Percentiles rank a stretch among this genome's conserved stretches.
Evolutionary conservation across 768 basidiomycete genomes (phyloP).

Genomic region (Russula dissimulans): DNA sequence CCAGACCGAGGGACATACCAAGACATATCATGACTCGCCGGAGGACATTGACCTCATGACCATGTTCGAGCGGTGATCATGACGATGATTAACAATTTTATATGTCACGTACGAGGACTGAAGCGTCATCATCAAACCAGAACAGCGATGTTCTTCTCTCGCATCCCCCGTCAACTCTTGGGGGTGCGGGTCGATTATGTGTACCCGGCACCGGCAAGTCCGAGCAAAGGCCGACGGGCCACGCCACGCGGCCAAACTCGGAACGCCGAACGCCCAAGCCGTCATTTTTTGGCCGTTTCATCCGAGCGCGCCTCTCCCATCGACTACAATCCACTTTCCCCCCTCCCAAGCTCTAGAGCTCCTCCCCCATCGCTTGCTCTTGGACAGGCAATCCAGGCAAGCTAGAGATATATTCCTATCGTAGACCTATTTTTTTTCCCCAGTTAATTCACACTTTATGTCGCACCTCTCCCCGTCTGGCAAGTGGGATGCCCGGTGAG

Average conservation of each 20-base stretch:
- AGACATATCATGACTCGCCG: no score
- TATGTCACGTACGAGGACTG: neutral
- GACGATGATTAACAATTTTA: neutral
- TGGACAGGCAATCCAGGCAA: slow-evolving; percentile 29
- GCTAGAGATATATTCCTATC: slow-evolving; percentile 25
- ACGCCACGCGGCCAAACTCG: neutral
- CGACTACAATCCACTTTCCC: slow-evolving; percentile 19
- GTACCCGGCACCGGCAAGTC: neutral
- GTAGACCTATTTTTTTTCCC: slow-evolving; percentile 25
- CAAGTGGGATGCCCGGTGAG: slow-evolving; percentile 72
- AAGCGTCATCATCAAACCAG: neutral
- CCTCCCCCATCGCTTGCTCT: slow-evolving; percentile 22
- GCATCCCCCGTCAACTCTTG: neutral
- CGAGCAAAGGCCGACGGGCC: neutral
- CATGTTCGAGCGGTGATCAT: neutral
- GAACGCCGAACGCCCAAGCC: neutral
- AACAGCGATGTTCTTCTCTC: neutral
- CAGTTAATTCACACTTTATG: slow-evolving; percentile 32
- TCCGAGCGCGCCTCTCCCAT: neutral
- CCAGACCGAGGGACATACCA: no score
- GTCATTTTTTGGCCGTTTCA: neutral
- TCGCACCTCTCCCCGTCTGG: slow-evolving; percentile 40
- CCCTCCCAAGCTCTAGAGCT: slow-evolving; percentile 13
- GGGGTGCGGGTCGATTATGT: neutral
- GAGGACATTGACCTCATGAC: neutral